Evolutionary conservation across 495 filamentous ascomycete genomes (phyloP), one percentile per base, ranked within the genome.

Genomic region (Chaetomium fimeti): DNA sequence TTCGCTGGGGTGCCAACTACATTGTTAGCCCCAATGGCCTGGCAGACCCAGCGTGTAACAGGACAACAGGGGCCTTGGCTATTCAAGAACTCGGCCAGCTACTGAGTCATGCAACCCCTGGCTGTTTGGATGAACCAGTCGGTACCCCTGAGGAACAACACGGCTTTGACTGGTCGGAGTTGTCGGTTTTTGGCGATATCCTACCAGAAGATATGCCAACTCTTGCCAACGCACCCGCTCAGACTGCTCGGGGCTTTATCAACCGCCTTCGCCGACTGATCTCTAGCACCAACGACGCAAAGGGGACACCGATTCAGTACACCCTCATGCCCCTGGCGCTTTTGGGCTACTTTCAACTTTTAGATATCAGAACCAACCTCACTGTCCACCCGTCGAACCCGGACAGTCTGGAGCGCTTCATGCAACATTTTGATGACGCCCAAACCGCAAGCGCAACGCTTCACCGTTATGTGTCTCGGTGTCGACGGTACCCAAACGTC

Each of bases 1-100:
- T 36, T 29, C 29, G 16, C 18, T 55, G 52, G 52, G 52, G 52
- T 20, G 28, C 13, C 52, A 55, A 55, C 16, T 55, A 36, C 52
- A 38, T 55, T 12, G 7, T 55, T 22, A 20, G 52, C 8, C 15
- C 52, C 52, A 6, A 52, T 3, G 0, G 22, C 24, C 20, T 13
- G 20, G 47, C 1, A 20, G 7, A 25, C 47, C 3, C 24, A 12
- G 24, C 22, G 24, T 29, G 8, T 5, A 2, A 53, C 29, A 53
- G 1, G 13, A 11, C 27, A 54, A 32, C 43, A 20, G 29, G 32
- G 32, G 32, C 32, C 32, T 36, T 36, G 32, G 32, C 32, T 36
- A 36, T 36, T 9, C 32, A 36, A 9, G 6, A 36, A 36, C 8
- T 36, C 12, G 32, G 32, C 32, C 32, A 36, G 8, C 7, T 36